Conservation (phyloP, 371 early-diverging fungal species). For the Coemansia linderi region DNA sequence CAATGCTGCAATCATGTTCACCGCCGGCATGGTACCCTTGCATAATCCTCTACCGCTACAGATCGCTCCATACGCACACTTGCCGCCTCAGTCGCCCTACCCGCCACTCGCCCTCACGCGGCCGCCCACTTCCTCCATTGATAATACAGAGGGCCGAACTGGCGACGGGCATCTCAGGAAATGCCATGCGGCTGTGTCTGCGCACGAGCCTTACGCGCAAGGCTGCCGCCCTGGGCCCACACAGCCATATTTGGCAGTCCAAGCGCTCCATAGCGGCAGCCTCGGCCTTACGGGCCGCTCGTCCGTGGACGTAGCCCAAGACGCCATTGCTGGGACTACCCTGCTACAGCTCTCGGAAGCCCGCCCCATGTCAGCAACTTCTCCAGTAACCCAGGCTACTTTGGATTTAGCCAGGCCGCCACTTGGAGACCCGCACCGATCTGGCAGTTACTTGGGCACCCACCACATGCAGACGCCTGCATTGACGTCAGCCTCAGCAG, state of each 20-base stretch:
- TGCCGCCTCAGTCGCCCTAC: background rate
- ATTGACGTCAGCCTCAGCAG: constrained; percentile 12
- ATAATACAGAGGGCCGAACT: background rate
- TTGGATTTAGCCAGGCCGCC: background rate
- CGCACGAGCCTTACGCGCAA: background rate
- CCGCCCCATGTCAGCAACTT: background rate
- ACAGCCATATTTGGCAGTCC: background rate
- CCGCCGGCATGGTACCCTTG: constrained; percentile 22
- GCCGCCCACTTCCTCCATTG: background rate
- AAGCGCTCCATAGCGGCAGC: background rate
- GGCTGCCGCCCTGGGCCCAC: background rate
- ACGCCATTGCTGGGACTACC: constrained; percentile 1
- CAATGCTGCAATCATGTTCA: constrained; percentile 42
- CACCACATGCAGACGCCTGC: constrained; percentile 9
- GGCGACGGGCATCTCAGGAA: background rate
- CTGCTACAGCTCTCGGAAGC: constrained; percentile 3
- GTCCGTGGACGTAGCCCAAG: background rate
- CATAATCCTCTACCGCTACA: background rate
- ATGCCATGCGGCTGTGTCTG: background rate
- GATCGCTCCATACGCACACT: constrained; percentile 5
- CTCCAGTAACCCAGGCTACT: background rate
- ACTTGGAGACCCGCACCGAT: background rate
- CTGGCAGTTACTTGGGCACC: background rate
- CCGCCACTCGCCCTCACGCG: background rate
- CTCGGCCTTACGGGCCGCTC: background rate